phyloP scores from a whole-genome alignment of 2,329 filamentous ascomycete species.

The Achaetomium macrosporum region DNA sequence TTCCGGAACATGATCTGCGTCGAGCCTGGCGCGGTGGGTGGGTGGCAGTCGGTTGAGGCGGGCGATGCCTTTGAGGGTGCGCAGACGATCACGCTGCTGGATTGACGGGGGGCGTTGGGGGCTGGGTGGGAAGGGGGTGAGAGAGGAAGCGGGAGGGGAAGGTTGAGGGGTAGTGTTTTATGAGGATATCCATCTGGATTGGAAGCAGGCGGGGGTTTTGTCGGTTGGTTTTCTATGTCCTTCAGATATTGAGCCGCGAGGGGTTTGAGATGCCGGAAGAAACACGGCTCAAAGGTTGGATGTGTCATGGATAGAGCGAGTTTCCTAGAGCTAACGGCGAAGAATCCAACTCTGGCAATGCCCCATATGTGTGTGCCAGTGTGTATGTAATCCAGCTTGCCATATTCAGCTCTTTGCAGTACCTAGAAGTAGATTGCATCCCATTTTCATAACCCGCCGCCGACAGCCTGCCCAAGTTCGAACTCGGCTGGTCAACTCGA shows the following conservation, averaged over 20 bases:
- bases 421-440: not conserved
- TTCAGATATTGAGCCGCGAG: too few species aligned
- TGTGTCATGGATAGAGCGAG: not conserved
- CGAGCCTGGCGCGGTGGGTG: slow-evolving; percentile 78
- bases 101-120: not conserved
- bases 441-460: not conserved
- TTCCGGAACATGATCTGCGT: slow-evolving; percentile 93
- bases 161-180: not conserved
- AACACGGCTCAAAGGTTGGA: not conserved
- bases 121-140: not conserved
- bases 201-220: not conserved
- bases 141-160: not conserved
- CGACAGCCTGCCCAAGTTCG: not conserved
- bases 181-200: not conserved
- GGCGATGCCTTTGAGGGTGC: slow-evolving; percentile 62
- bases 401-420: too few species aligned
- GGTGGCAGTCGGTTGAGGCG: slow-evolving; percentile 78
- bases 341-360: too few species aligned
- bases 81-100: slow-evolving; percentile 44
- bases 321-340: too few species aligned
- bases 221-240: too few species aligned
- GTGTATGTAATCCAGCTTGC: too few species aligned
- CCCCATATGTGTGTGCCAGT: too few species aligned
- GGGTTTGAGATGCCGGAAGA: too few species aligned
- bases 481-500: not conserved